Conservation (phyloP, 1,139 yeast species). For the Kodamaea sp. region DNA sequence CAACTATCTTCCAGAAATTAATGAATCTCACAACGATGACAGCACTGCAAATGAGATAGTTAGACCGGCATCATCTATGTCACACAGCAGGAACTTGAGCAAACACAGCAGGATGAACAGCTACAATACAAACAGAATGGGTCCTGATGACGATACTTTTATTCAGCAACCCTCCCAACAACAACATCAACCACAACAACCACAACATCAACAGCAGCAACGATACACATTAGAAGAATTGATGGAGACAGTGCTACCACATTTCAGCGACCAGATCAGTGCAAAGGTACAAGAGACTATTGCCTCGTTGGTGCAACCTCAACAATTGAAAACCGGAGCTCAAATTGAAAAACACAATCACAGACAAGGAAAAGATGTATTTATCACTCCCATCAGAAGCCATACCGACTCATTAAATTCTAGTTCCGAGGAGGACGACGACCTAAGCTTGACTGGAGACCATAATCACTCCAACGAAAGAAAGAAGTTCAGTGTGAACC, state of each 20-base stretch:
- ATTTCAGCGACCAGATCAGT: constrained; percentile 10
- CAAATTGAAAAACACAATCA: background rate
- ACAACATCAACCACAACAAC: background rate
- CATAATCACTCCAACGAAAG: constrained; percentile 5
- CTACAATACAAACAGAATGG: constrained; percentile 3
- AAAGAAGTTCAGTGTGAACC: constrained; percentile 10
- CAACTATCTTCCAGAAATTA: constrained; percentile 9
- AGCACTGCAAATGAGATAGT: constrained; percentile 17
- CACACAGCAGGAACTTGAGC: constrained; percentile 6
- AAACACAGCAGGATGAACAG: constrained; percentile 11
- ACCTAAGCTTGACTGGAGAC: constrained; percentile 12
- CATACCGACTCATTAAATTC: constrained; percentile 9
- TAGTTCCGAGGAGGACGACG: constrained; percentile 10
- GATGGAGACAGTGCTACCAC: constrained; percentile 8
- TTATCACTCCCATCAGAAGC: constrained; percentile 12
- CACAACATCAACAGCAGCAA: too few relatives aligned
- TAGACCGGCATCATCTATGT: constrained; percentile 11
- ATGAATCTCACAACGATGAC: constrained; percentile 16
- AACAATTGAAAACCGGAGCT: background rate
- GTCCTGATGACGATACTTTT: constrained; percentile 7
- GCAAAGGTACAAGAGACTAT: constrained; percentile 9
- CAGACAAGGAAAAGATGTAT: constrained; percentile 3
- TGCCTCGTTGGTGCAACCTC: constrained; percentile 3
- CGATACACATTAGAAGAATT: constrained; percentile 10
- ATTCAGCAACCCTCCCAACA: constrained; percentile 4